Conservation (phyloP, 1,139 yeast species). For the Chernovozyma sophiae-reginae region DNA sequence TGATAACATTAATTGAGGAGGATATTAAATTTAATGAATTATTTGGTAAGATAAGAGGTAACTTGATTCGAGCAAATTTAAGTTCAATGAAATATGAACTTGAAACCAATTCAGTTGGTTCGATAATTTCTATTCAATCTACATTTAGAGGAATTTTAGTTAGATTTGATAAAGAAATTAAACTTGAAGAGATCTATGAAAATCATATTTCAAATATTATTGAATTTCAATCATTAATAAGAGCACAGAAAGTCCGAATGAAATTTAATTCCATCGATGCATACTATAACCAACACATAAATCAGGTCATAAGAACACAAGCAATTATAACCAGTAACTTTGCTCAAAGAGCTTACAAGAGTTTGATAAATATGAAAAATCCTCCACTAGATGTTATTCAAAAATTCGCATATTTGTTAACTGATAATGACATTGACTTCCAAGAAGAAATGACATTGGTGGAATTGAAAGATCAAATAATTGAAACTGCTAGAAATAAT, state of each 20-base stretch:
- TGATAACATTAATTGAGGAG: conserved; percentile 39
- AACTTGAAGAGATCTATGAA: conserved; percentile 51
- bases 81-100: neutral
- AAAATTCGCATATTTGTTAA: conserved; percentile 71
- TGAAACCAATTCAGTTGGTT: conserved; percentile 5
- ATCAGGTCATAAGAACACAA: conserved; percentile 66
- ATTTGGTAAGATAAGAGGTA: conserved; percentile 46
- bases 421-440: conserved; percentile 71
- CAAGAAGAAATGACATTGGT: conserved; percentile 73
- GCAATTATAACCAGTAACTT: conserved; percentile 65
- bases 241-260: conserved; percentile 44
- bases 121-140: conserved; percentile 30
- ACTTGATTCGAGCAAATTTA: conserved; percentile 23
- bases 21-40: conserved; percentile 35
- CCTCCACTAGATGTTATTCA: conserved; percentile 79
- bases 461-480: conserved; percentile 61
- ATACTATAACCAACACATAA: conserved; percentile 54
- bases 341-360: conserved; percentile 70
- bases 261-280: conserved; percentile 35
- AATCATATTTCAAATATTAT: conserved; percentile 36
- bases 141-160: conserved; percentile 44
- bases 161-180: conserved; percentile 47
- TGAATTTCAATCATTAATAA: conserved; percentile 44
- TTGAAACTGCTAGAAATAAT: conserved; percentile 58
- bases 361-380: conserved; percentile 61